A percentile compares a stretch with the other conserved stretches of the same genome.
Conservation (phyloP, 208 protist species). For the Leishmania lainsoni region DNA sequence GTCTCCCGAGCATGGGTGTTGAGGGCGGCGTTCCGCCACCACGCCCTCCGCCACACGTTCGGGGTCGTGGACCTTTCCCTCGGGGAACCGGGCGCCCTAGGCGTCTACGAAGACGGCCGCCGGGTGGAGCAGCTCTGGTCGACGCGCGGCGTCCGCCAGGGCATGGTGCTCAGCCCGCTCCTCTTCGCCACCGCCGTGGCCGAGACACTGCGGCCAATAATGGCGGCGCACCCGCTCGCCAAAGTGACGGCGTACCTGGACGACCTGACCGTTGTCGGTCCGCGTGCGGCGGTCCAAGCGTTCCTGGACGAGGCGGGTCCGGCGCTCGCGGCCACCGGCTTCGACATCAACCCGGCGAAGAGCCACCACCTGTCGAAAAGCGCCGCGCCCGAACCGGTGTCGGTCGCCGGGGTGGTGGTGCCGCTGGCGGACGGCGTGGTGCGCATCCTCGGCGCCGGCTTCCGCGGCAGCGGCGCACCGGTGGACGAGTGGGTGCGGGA, state of each 20-base stretch:
- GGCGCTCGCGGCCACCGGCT: slow-evolving; percentile 16
- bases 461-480: slow-evolving; percentile 3
- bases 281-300: slow-evolving; percentile 2
- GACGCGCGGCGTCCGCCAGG: slow-evolving; percentile 32
- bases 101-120: slow-evolving; percentile 33
- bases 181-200: slow-evolving; percentile 34
- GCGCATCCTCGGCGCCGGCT: slow-evolving; percentile 31
- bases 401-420: background rate
- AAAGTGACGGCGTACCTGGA: slow-evolving; percentile 38
- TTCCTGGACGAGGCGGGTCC: slow-evolving; percentile 16
- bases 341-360: slow-evolving; percentile 36
- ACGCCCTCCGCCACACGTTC: slow-evolving; percentile 11
- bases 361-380: slow-evolving; percentile 11
- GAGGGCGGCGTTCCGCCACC: slow-evolving; percentile 5
- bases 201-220: slow-evolving; percentile 6
- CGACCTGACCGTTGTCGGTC: slow-evolving; percentile 33
- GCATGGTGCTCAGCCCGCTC: slow-evolving; percentile 42
- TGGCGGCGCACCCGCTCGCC: slow-evolving; percentile 4
- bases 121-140: slow-evolving; percentile 11
- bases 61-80: slow-evolving; percentile 21
- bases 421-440: slow-evolving; percentile 1
- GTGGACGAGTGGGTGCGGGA: slow-evolving; percentile 11
- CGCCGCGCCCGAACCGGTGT: background rate
- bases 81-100: slow-evolving; percentile 14
- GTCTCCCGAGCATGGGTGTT: slow-evolving; percentile 13